A percentile compares a stretch with the other conserved stretches of the same genome.
phyloP scores from a whole-genome alignment of 106 monocot genomes.

The Vanilla planifolia region DNA sequence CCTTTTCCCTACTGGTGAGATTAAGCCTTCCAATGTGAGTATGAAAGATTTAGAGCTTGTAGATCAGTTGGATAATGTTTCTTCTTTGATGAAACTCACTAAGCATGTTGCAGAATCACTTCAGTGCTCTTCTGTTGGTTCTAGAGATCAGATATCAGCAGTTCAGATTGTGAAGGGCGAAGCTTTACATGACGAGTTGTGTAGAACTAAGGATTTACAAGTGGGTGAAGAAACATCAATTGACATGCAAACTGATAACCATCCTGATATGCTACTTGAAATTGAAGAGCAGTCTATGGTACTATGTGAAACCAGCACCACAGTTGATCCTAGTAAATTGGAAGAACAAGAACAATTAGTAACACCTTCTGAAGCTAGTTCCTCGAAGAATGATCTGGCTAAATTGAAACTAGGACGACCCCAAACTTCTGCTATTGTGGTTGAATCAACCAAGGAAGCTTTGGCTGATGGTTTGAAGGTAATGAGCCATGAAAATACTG shows the following conservation, averaged over 20 bases:
- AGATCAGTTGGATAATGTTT: slow-evolving; percentile 2
- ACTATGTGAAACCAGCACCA: not conserved
- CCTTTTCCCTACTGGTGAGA: not conserved
- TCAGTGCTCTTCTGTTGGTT: slow-evolving; percentile 2
- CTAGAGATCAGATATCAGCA: slow-evolving; percentile 6
- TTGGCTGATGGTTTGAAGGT: slow-evolving; percentile 8
- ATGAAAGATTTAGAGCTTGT: slow-evolving; percentile 5
- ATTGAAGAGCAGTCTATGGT: slow-evolving; percentile 1
- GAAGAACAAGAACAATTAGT: slow-evolving; percentile 1
- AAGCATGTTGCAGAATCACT: slow-evolving; percentile 4
- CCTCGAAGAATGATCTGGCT: not conserved
- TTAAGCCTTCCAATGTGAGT: slow-evolving; percentile 3
- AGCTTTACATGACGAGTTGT: slow-evolving; percentile 8
- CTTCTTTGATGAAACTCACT: not conserved
- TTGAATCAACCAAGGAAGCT: not conserved
- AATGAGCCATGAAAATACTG: too few relatives aligned
- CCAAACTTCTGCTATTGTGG: not conserved
- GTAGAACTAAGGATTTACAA: not conserved
- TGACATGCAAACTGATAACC: not conserved
- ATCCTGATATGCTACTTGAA: slow-evolving; percentile 4
- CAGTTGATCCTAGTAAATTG: not conserved
- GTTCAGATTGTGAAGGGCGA: not conserved
- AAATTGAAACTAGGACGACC: not conserved
- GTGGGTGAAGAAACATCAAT: slow-evolving; percentile 5
- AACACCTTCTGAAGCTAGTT: not conserved